phyloP scores from a whole-genome alignment of 345 rosid genomes.

The Melaleuca quinquenervia region DNA sequence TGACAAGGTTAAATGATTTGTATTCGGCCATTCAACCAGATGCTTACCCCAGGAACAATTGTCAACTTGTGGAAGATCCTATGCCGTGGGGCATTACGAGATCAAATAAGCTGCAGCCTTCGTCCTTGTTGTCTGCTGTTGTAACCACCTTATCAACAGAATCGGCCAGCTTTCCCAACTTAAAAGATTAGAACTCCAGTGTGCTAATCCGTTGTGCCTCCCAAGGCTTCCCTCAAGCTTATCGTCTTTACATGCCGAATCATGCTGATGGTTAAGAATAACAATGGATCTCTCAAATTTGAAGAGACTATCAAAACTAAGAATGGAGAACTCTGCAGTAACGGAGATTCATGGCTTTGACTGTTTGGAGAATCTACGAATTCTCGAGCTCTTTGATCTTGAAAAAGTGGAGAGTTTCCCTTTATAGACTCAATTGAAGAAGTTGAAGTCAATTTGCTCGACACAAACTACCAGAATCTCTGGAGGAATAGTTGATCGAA shows the following conservation, averaged over 20 bases:
- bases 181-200: neutral
- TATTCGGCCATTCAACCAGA: neutral
- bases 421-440: too few relatives aligned
- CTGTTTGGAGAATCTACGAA: neutral
- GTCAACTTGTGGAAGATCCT: neutral
- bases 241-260: neutral
- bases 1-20: neutral
- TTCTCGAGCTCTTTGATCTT: neutral
- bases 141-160: neutral
- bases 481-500: too few relatives aligned
- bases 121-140: neutral
- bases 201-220: neutral
- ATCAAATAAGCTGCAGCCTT: neutral
- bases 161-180: neutral
- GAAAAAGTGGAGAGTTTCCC: too few relatives aligned
- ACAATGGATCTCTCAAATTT: neutral
- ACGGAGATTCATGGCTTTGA: neutral
- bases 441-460: too few relatives aligned
- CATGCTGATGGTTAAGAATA: neutral
- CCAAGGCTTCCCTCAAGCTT: neutral
- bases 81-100: neutral
- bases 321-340: neutral
- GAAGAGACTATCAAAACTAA: neutral
- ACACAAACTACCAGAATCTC: too few relatives aligned
- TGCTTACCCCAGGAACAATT: neutral